Base-by-base conservation (phyloP, 2,329 filamentous ascomycete genomes). In the Paramyrothecium sp. region DNA sequence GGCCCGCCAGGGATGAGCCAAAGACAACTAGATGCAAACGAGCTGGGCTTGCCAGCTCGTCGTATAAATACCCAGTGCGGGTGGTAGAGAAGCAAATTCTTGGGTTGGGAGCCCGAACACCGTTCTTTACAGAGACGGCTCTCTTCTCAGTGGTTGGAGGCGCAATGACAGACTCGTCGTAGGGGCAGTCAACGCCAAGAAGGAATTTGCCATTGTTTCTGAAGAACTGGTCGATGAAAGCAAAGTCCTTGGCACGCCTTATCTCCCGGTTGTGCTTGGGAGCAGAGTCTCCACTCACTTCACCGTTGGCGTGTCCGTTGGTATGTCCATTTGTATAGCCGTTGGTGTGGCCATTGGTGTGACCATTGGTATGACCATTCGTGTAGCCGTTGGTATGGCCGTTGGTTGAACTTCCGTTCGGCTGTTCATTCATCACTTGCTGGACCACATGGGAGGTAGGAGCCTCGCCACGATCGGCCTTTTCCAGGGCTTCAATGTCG, bases 1-100 rank as follows among this genome's bases (percentile, higher is more conserved):
- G 56, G 21, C 67, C 61, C 22, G 58, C 21, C 7, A 67, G 53
- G 19, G 65, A 53, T 10, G 65, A 64, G 49, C 52, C 69, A 49
- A 72, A 73, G 2, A 72, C 33, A 1, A 72, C 51, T 2, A 73
- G 56, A 56, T 73, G 70, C 53, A 73, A 66, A 30, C 50, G 57
- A 4, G 60, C 54, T 1, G 59, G 58, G 3, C 69, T 68, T 7
- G 34, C 61, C 19, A 72, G 55, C 34, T 56, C 59, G 49, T 73
- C 71, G 58, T 73, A 72, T 3, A 73, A 60, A 51, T 72, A 72
- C 2, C 64, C 65, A 0, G 68, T 68, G 20, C 63, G 51, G 8
- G 54, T 56, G 3, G 60, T 51, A 1, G 30, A 54, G 51, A 70
- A 64, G 44, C 65, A 65, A 20, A 71, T 56, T 2, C 70, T 61